Conservation (phyloP, 1,139 yeast genomes). For the Kodamaea derodonti region DNA sequence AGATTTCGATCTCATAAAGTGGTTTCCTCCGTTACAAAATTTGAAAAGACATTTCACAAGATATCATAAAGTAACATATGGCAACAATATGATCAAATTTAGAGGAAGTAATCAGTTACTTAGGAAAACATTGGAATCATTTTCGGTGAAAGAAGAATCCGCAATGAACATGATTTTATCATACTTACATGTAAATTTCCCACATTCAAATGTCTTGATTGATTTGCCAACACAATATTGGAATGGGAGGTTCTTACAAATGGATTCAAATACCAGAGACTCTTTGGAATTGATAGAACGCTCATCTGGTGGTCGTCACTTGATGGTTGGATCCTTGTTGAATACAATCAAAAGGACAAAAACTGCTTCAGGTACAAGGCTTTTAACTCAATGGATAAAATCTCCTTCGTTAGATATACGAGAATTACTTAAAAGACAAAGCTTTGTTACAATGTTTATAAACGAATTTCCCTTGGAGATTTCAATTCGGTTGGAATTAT, state of each 20-base stretch:
- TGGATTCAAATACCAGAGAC: constrained; percentile 78
- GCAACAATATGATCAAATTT: constrained; percentile 32
- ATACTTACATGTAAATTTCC: constrained; percentile 38
- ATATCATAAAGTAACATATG: constrained; percentile 39
- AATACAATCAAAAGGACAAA: constrained; percentile 67
- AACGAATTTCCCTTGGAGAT: constrained; percentile 34
- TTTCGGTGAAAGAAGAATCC: constrained; percentile 41
- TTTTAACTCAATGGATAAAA: constrained; percentile 75
- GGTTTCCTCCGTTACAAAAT: constrained; percentile 61
- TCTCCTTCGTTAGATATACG: constrained; percentile 66
- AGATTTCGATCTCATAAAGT: constrained; percentile 30
- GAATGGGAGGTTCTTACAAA: constrained; percentile 57
- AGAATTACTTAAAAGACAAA: constrained; percentile 60
- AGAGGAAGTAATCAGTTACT: constrained; percentile 52
- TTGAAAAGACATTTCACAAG: constrained; percentile 59
- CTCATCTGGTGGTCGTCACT: constrained; percentile 52
- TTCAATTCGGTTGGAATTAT: constrained; percentile 21
- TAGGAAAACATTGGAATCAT: constrained; percentile 51
- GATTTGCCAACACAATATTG: constrained; percentile 38
- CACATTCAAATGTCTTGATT: constrained; percentile 34
- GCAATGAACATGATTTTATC: constrained; percentile 45
- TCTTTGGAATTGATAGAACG: constrained; percentile 68
- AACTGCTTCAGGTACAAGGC: constrained; percentile 78
- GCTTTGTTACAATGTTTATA: constrained; percentile 53
- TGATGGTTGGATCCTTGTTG: constrained; percentile 65